Conservation (phyloP, 164 flowering plant genomes). For the Protea cynaroides region DNA sequence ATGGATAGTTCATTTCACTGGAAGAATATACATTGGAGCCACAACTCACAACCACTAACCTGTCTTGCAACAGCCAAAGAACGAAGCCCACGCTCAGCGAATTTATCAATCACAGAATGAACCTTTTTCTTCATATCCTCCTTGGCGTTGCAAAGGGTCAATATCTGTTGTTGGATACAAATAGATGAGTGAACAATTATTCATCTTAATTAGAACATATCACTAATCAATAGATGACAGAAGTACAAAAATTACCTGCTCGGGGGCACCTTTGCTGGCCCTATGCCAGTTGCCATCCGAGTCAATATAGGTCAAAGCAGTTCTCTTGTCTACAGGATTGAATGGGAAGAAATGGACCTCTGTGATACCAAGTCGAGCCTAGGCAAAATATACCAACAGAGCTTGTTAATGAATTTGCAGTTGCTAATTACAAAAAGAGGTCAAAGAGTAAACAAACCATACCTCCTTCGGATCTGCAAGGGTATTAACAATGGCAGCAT, state of each 20-base stretch:
- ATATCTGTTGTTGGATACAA: constrained; percentile 18
- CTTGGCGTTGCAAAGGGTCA: constrained; percentile 31
- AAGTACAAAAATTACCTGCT: constrained; percentile 21
- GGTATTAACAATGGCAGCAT: constrained; percentile 42
- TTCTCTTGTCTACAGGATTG: constrained; percentile 42
- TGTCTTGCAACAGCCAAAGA: constrained; percentile 37
- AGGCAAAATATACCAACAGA: background rate
- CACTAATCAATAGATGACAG: background rate
- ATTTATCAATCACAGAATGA: constrained; percentile 34
- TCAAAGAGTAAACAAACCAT: background rate
- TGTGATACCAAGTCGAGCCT: constrained; percentile 35
- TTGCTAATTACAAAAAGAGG: background rate
- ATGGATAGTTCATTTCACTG: background rate
- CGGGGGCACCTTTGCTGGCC: constrained; percentile 45
- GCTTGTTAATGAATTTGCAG: background rate
- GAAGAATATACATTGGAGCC: background rate
- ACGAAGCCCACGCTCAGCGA: constrained; percentile 40
- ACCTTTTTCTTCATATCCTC: constrained; percentile 30
- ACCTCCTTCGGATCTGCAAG: constrained; percentile 46
- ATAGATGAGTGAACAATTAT: background rate
- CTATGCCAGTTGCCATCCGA: constrained; percentile 34
- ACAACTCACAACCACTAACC: constrained; percentile 10
- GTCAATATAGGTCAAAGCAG: constrained; percentile 40
- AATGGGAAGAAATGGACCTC: constrained; percentile 41
- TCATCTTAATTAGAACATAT: background rate